phyloP scores from a whole-genome alignment of 441 rosid genomes.

The Aleurites moluccanus region DNA sequence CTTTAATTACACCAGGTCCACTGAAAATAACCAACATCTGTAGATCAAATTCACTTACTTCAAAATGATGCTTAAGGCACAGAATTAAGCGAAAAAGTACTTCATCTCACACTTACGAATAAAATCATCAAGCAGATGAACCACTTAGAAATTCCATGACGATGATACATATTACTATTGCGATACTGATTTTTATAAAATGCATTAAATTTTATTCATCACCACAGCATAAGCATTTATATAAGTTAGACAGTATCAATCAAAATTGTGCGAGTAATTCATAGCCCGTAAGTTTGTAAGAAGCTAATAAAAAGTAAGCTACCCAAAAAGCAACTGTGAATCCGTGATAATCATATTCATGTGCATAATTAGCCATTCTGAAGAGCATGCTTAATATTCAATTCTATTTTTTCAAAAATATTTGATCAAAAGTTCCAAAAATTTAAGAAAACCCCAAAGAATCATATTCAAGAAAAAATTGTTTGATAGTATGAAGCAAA shows the following conservation, averaged over 20 bases:
- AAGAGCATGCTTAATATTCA: not conserved
- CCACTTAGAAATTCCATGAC: not conserved
- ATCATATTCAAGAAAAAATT: not conserved
- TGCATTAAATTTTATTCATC: not conserved
- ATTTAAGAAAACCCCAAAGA: not conserved
- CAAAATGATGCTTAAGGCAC: not conserved
- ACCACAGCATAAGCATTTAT: constrained; percentile 3
- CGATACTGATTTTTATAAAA: not conserved
- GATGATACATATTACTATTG: not conserved
- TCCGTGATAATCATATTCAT: not conserved
- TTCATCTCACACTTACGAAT: not conserved
- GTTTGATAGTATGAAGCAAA: not conserved
- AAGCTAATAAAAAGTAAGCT: not conserved
- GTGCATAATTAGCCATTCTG: not conserved
- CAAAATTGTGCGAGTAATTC: not conserved
- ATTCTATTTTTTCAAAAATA: no score
- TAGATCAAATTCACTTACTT: constrained; percentile 20
- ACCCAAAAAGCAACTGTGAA: not conserved
- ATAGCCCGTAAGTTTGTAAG: not conserved
- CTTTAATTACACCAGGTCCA: constrained; percentile 69
- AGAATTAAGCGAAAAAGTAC: not conserved
- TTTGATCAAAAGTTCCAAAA: no score
- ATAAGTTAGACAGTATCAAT: not conserved
- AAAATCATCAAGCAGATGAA: constrained; percentile 1
- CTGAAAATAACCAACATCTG: constrained; percentile 71